phyloP scores from a whole-genome alignment of 2,329 filamentous ascomycete genomes.

The Verticillium tricorpus region DNA sequence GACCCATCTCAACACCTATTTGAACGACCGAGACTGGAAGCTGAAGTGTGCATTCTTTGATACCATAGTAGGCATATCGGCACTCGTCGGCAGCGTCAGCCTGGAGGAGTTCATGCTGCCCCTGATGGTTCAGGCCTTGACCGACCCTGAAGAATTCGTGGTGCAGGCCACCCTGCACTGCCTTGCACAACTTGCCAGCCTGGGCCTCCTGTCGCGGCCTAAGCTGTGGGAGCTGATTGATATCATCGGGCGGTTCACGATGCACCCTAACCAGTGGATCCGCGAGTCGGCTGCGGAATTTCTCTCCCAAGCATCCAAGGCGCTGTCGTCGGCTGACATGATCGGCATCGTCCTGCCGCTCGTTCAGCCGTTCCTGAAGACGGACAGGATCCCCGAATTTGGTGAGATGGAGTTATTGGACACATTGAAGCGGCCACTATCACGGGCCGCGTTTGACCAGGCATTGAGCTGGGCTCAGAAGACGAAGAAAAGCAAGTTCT shows the following conservation, averaged over 20 bases:
- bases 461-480: conserved; percentile 82
- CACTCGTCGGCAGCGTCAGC: conserved; percentile 82
- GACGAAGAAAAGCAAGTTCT: conserved; percentile 77
- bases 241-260: conserved; percentile 75
- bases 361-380: conserved; percentile 76
- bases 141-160: conserved; percentile 90
- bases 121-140: conserved; percentile 90
- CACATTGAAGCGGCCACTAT: conserved; percentile 74
- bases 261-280: conserved; percentile 95
- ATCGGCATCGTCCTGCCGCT: conserved; percentile 80
- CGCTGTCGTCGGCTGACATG: conserved; percentile 73
- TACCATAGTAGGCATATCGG: conserved; percentile 86
- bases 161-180: conserved; percentile 87
- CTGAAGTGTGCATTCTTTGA: conserved; percentile 96
- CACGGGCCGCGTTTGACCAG: conserved; percentile 78
- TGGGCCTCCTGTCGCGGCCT: conserved; percentile 80
- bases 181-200: conserved; percentile 78
- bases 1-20: conserved; percentile 92
- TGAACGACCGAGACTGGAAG: conserved; percentile 96
- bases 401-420: conserved; percentile 74
- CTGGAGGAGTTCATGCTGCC: conserved; percentile 94
- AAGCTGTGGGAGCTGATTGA: conserved; percentile 87
- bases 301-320: conserved; percentile 69
- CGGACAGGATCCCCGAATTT: conserved; percentile 60
- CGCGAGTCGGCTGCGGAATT: conserved; percentile 85